These are phyloP conservation scores for Beauveria sp. DNA, from an alignment of 2,329 filamentous ascomycete species.

Conservation along the genomic window DNA sequence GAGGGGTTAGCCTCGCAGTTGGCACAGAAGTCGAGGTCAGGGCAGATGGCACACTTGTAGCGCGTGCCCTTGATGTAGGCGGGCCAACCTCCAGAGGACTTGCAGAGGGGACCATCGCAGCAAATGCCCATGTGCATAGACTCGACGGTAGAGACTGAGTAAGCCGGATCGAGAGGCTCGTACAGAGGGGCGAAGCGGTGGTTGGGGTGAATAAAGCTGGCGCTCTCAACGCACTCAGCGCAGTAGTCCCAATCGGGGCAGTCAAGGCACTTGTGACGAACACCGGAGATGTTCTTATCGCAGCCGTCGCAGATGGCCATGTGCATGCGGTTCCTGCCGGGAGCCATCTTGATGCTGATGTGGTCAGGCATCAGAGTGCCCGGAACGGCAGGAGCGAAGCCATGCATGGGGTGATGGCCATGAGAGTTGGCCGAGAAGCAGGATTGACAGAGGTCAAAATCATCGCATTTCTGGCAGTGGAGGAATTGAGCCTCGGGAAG, in stretches of 20 bases:
- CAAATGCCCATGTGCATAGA: conserved; percentile 75
- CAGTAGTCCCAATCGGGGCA: conserved; percentile 99
- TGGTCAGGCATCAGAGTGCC: conserved; percentile 53
- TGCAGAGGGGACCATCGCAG: conserved; percentile 88
- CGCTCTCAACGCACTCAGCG: conserved; percentile 61
- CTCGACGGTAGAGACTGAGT: conserved; percentile 15
- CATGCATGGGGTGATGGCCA: conserved; percentile 85
- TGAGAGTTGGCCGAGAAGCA: conserved; percentile 74
- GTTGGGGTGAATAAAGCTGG: conserved; percentile 62
- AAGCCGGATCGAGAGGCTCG: conserved; percentile 47
- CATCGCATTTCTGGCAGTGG: conserved; percentile 75
- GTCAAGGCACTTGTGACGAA: conserved; percentile 92
- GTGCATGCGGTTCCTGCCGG: conserved; percentile 76
- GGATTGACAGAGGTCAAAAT: conserved; percentile 82
- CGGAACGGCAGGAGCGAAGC: conserved; percentile 61
- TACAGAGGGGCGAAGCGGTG: conserved; percentile 90
- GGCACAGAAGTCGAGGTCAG: conserved; percentile 92
- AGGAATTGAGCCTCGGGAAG: conserved; percentile 73
- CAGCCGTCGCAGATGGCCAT: conserved; percentile 92
- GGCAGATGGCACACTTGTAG: conserved; percentile 95
- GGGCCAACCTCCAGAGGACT: conserved; percentile 41
- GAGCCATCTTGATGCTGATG: conserved; percentile 60
- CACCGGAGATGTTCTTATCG: conserved; percentile 76
- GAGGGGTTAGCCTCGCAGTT: conserved; percentile 82
- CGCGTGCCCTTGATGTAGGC: conserved; percentile 80